Evolutionary conservation across 169 alveolate genomes (phyloP).

Genomic region (Plasmodium malariae): DNA sequence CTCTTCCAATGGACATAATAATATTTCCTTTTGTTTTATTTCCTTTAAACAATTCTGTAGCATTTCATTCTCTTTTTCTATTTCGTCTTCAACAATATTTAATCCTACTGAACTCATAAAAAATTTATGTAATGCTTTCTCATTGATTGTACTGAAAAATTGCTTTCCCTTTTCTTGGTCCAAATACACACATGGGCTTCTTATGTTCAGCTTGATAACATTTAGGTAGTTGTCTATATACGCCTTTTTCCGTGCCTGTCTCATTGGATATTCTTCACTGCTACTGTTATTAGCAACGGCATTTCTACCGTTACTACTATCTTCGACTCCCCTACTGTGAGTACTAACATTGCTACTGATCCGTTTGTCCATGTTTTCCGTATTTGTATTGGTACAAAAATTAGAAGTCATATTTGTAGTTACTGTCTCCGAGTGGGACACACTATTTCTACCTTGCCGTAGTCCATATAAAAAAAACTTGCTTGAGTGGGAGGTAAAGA

Average conservation of each 20-base stretch:
- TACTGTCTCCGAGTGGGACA: background rate
- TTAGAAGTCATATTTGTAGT: no score
- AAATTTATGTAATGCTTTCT: slow-evolving; percentile 80
- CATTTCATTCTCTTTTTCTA: slow-evolving; percentile 77
- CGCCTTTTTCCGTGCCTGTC: slow-evolving; percentile 74
- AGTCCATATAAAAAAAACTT: slow-evolving; percentile 71
- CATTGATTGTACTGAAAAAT: slow-evolving; percentile 81
- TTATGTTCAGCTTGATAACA: slow-evolving; percentile 73
- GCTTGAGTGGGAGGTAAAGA: slow-evolving; percentile 42
- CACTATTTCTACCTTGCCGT: background rate
- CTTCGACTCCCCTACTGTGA: no score
- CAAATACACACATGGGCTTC: slow-evolving; percentile 85
- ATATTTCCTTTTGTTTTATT: slow-evolving; percentile 79
- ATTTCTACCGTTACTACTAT: no score
- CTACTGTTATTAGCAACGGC: background rate
- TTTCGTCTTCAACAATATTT: slow-evolving; percentile 75
- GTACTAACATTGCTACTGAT: no score
- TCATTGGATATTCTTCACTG: slow-evolving; percentile 31
- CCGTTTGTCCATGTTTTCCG: no score
- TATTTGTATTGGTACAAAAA: no score
- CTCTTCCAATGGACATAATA: slow-evolving; percentile 80
- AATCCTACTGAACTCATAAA: slow-evolving; percentile 85
- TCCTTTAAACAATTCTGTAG: slow-evolving; percentile 79
- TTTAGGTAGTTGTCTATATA: slow-evolving; percentile 38
- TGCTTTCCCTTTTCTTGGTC: slow-evolving; percentile 87